Base-by-base conservation (phyloP, 805 yeast species). In the Candida incommunis region DNA sequence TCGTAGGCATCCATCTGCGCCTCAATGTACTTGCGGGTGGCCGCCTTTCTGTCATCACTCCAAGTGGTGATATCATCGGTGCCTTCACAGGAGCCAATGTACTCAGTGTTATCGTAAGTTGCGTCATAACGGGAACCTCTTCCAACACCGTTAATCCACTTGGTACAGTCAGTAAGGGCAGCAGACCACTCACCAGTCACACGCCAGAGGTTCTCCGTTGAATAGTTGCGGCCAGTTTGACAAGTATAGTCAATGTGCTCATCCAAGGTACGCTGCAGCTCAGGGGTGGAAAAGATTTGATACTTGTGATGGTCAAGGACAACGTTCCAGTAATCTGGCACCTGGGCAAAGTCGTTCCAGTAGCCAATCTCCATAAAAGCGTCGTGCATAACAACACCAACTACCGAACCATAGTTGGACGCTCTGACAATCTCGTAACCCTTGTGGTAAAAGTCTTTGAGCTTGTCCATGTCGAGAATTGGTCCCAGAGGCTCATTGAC, bases 401-500 rank as follows among this genome's bases (percentile, higher is more conserved):
- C 74, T 41, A 68, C 62, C 2, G 77, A 71, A 40, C 60, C 58
- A 22, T 45, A 41, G 23, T 74, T 71, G 16, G 65, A 56, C 37
- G 69, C 58, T 62, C 95, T 77, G 52, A 86, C 70, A 46, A 71
- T 64, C 41, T 70, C 59, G 66, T 83, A 87, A 40, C 83, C 92
- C 45, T 76, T 63, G 25, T 58, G 44, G 67, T 75, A 81, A 63
- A 72, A 90, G 43, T 71, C 62, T 58, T 74, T 69, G 51, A 88
- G 66, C 54, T 70, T 60, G 48, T 67, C 67, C 70, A 80, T 63
- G 60, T 80, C 76, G 46, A 84, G 63, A 24, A 20, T 27, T 1
- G 88, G 71, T 13, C 94, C 94, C 55, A 85, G 70, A 25, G 97
- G 97, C 70, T 88, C 97, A 60, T 88, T 88, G 41, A 90, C 65